Evolutionary conservation across 1,139 yeast species (phyloP), one percentile per base, ranked within the genome.

Genomic region (Hanseniaspora uvarum): DNA sequence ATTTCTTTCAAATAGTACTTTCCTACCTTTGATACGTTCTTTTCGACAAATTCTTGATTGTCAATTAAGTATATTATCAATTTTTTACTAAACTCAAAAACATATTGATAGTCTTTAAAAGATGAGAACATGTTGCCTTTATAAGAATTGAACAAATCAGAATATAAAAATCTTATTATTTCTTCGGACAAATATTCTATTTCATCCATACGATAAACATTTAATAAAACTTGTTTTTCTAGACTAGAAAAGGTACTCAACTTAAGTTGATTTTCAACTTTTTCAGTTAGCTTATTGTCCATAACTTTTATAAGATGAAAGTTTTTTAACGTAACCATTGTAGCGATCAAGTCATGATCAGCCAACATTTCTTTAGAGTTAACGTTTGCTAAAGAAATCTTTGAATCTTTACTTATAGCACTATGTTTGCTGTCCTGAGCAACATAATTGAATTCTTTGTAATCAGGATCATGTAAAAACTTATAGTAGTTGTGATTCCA

Each of bases 401-500:
- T 39, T 7, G 53, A 41, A 12, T 49, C 47, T 18, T 41, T 16
- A 3, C 5, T 12, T 8, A 49, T 34, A 3, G 12, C n/a, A 11
- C 43, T 23, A 12, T 26, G 28, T 8, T 41, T 47, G 3, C 18
- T 28, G 26, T 34, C 37, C 14, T 31, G 14, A 18, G 41, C 47
- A 18, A 49, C 39, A 36, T 49, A 49, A 7, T 41, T 47, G 19
- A 49, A 36, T 4, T 21, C 21, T 7, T 26, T 41, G 16, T 34
- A 26, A 21, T 43, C 37, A 5, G 34, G 41, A 30, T 49, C 53
- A 49, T 49, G 30, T 12, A 41, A 26, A 44, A 50, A 50, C 18
- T 37, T 43, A 16, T 14, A 50, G 16, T 41, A 50, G 24, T 43
- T 44, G 19, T 50, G 48, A 23, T 50, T 50, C 53, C 53, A 50